These are phyloP conservation scores for Setaria italica DNA, from an alignment of 202 grass and related monocot genomes.

Conservation along the genomic window DNA sequence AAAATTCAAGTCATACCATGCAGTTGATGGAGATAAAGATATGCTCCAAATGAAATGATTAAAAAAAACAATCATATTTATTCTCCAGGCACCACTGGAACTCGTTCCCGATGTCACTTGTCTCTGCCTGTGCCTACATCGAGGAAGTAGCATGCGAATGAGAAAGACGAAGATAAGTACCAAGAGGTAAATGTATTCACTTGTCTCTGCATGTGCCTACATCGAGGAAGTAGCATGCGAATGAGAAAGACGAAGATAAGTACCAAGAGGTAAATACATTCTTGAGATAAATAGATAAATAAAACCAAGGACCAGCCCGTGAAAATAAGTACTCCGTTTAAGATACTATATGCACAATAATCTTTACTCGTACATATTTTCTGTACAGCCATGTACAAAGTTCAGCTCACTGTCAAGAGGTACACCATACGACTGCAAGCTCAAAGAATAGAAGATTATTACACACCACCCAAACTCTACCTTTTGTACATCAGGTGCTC, in stretches of 20 bases:
- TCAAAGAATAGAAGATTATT: neutral
- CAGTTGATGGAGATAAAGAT: no score
- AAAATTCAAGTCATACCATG: no score
- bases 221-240: no score
- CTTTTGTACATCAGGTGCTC: neutral
- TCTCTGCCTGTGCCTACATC: no score
- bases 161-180: neutral
- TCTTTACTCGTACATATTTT: slow-evolving; percentile 16
- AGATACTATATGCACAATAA: neutral
- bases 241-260: no score
- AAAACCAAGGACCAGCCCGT: neutral
- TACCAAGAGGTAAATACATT: neutral
- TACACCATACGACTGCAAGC: neutral
- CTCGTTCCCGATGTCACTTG: no score
- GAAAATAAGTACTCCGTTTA: neutral
- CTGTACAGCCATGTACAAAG: slow-evolving; percentile 36
- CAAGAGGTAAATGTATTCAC: no score
- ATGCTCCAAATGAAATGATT: no score
- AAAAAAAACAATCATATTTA: no score
- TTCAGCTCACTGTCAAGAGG: neutral
- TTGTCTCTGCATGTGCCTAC: no score
- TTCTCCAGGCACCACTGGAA: no score
- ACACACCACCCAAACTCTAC: neutral
- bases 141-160: no score
- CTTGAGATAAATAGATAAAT: neutral